Evolutionary conservation across 2,329 filamentous ascomycete species (phyloP), one percentile per base, ranked within the genome.

Genomic region (Cladosporium sp.): DNA sequence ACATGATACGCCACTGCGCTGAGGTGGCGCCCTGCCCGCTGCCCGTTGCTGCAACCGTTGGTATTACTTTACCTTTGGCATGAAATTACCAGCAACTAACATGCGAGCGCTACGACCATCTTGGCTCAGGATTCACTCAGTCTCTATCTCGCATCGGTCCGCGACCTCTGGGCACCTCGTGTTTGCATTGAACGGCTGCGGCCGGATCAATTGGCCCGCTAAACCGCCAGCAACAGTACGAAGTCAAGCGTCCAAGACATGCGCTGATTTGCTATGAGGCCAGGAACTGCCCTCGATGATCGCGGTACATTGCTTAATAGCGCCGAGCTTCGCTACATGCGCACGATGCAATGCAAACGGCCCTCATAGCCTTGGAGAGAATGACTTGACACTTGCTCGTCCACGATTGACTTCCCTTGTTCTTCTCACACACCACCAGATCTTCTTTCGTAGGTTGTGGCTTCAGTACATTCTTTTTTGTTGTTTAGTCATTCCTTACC

Each of bases 131-230:
- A 10, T 54, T 36, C 22, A 44, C 51, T 17, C 37, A n/a, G 24
- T 25, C 15, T 44, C 39, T 39, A 45, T 54, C 28, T 45, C 51
- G 39, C 39, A 45, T 54, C 39, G 51, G 51, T 54, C 51, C 51
- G 39, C 25, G 20, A 34, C 19, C 20, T 44, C 51, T 54, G 51
- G 39, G 51, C 51, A 44, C 39, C 51, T 45, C 39, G 51, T 54
- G 51, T 45, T 19, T 54, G 37, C 51, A 10, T 45, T 40, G 17
- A 45, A 54, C 51, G 25, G 39, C 51, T 13, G 32, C 19, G 7
- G 8, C 13, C 37, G 39, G 37, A 28, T 24, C 22, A 32, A 40
- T 20, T 34, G 50, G 50, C 50, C 50, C 50, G 24, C 50, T 20
- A 34, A 50, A 50, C 47, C 47, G 47, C 28, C 35, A 24, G 17